Evolutionary conservation across 2,329 filamentous ascomycete species (phyloP), one percentile per base, ranked within the genome.

Genomic region (Graphilbum fragrans): DNA sequence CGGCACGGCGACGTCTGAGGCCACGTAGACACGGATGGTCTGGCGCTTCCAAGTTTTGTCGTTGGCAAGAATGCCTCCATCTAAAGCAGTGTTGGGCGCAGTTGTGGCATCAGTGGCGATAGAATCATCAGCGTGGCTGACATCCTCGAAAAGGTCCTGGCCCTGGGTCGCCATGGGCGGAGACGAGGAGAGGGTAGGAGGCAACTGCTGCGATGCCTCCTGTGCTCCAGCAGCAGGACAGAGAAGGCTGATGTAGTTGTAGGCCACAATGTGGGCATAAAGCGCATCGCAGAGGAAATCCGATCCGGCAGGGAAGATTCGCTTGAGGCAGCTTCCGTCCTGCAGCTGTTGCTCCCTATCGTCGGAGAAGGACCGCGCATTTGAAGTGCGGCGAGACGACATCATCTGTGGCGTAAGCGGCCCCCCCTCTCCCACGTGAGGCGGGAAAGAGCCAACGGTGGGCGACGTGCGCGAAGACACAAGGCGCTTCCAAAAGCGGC

Each of bases 201-300:
- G n/a, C n/a, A n/a, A n/a, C n/a, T n/a, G n/a, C n/a, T 16, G 16
- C 14, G 18, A 6, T 18, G n/a, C 33, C 17, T 5, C n/a, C 18
- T 35, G 33, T 10, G 7, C n/a, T n/a, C n/a, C n/a, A n/a, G n/a
- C n/a, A n/a, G 20, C 12, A 7, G 45, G 45, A 38, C 58, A 63
- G 10, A 67, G 49, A 5, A 57, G 53, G 35, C 55, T 55, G 39
- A 77, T 59, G 56, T 77, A 77, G 54, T 76, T 77, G 55, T 72
- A 76, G 0, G 70, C 72, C 4, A 77, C 56, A 9, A 77, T 60
- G 49, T 78, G 72, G 0, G 73, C 73, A 50, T 77, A 77, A 6
- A 78, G 55, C 0, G 72, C 70, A 39, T 77, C 71, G 50, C 72
- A 75, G 6, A 76, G 64, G 48, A 70, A 68, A 46, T 74, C 69